Evolutionary conservation across 352 stramenopile genomes (phyloP).

Genomic region (Pythium monospermum): DNA sequence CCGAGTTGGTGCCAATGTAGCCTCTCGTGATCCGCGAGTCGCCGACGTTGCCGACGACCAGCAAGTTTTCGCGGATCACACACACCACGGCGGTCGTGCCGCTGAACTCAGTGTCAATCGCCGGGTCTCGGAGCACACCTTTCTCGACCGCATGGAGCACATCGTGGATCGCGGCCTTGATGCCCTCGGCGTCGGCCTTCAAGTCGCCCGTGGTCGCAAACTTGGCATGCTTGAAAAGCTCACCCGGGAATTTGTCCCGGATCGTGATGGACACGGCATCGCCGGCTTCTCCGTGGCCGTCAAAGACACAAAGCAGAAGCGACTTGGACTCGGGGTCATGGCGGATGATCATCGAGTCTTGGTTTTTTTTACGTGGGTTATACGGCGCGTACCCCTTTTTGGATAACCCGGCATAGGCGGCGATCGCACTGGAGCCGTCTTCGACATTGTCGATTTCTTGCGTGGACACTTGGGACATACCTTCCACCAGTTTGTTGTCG

Average conservation of each 20-base stretch:
- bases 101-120: conserved; percentile 93
- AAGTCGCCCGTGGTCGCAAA: conserved; percentile 57
- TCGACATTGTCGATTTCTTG: conserved; percentile 60
- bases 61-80: conserved; percentile 67
- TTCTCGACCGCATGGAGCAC: conserved; percentile 66
- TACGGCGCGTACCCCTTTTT: conserved; percentile 89
- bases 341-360: conserved; percentile 95
- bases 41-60: conserved; percentile 96
- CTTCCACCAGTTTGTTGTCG: conserved; percentile 80
- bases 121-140: conserved; percentile 81
- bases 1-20: conserved; percentile 53
- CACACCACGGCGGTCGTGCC: conserved; percentile 78
- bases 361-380: conserved; percentile 97
- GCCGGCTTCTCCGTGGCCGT: conserved; percentile 95
- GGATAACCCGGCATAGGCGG: conserved; percentile 67
- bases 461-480: conserved; percentile 58
- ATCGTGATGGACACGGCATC: conserved; percentile 90
- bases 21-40: conserved; percentile 93
- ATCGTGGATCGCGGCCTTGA: conserved; percentile 57
- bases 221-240: conserved; percentile 89
- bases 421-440: conserved; percentile 51
- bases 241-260: conserved; percentile 81
- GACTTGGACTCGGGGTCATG: conserved; percentile 89
- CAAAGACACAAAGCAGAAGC: conserved; percentile 94
- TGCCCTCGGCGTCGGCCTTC: conserved; percentile 43